phyloP scores from a whole-genome alignment of 1,284 basidiomycete species.

The Sanghuangporus baumii region DNA sequence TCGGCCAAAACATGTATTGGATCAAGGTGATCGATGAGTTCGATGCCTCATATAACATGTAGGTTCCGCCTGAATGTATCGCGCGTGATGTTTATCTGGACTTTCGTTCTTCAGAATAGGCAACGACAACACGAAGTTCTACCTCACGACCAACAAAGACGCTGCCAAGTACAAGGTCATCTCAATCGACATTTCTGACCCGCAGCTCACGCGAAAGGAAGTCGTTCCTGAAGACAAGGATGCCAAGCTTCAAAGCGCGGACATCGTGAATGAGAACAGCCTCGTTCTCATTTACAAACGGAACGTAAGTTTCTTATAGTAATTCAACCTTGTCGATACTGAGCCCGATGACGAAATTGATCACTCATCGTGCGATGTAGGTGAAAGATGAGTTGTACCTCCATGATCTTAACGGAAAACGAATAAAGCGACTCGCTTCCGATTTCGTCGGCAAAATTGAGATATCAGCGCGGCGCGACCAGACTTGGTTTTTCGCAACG shows the following conservation, averaged over 20 bases:
- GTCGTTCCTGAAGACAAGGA: slow-evolving; percentile 70
- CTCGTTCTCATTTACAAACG: slow-evolving; percentile 68
- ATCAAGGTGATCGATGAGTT: slow-evolving; percentile 62
- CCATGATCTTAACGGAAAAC: slow-evolving; percentile 56
- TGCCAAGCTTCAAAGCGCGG: slow-evolving; percentile 50
- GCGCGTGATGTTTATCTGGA: not conserved
- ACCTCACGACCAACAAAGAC: slow-evolving; percentile 59
- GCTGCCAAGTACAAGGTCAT: slow-evolving; percentile 66
- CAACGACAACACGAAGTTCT: slow-evolving; percentile 64
- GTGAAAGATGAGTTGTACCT: slow-evolving; percentile 82
- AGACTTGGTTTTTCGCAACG: slow-evolving; percentile 65
- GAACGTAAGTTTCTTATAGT: slow-evolving; percentile 44
- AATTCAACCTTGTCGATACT: not conserved
- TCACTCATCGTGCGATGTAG: slow-evolving; percentile 29
- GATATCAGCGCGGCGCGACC: slow-evolving; percentile 47
- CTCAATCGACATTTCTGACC: slow-evolving; percentile 56
- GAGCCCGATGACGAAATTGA: not conserved
- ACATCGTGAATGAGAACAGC: slow-evolving; percentile 51
- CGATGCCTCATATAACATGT: slow-evolving; percentile 59
- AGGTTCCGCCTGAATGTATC: slow-evolving; percentile 24
- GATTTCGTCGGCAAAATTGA: slow-evolving; percentile 70
- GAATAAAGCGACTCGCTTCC: slow-evolving; percentile 51
- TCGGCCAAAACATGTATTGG: slow-evolving; percentile 64
- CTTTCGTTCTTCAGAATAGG: slow-evolving; percentile 41
- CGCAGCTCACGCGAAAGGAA: slow-evolving; percentile 46